Conservation (phyloP, 106 monocot species). For the Dendrobium chrysotoxum region DNA sequence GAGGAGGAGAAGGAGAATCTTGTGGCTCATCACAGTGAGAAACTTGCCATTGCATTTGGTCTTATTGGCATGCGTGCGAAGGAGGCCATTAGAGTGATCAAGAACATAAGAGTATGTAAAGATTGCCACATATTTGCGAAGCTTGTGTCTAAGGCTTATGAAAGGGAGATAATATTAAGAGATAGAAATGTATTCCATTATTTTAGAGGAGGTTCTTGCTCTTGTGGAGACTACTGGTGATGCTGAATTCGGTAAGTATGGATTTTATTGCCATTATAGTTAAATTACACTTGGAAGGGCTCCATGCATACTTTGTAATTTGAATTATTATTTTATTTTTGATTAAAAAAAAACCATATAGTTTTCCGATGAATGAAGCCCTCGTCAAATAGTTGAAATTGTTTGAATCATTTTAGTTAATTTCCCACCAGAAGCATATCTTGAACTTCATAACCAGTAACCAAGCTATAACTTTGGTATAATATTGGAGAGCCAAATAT, state of each 20-base stretch:
- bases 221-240: slow-evolving; percentile 75
- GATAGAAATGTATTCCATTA: slow-evolving; percentile 56
- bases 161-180: slow-evolving; percentile 43
- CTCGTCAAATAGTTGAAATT: too few relatives aligned
- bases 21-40: slow-evolving; percentile 14
- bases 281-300: background rate
- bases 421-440: too few relatives aligned
- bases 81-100: slow-evolving; percentile 35
- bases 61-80: slow-evolving; percentile 28
- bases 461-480: too few relatives aligned
- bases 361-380: too few relatives aligned
- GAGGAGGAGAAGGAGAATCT: slow-evolving; percentile 20
- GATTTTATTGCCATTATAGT: background rate
- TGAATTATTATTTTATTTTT: too few relatives aligned
- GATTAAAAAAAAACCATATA: too few relatives aligned
- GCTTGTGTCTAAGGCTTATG: slow-evolving; percentile 53
- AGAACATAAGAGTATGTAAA: slow-evolving; percentile 61
- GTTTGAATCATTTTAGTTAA: too few relatives aligned
- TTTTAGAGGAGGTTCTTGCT: slow-evolving; percentile 52
- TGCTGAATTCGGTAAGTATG: background rate
- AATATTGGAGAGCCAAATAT: too few relatives aligned
- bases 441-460: too few relatives aligned
- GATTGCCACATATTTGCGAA: slow-evolving; percentile 60
- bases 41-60: slow-evolving; percentile 36
- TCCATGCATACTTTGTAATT: too few relatives aligned